Conservation (phyloP, 352 stramenopile species). For the Globisporangium iwayamae region DNA sequence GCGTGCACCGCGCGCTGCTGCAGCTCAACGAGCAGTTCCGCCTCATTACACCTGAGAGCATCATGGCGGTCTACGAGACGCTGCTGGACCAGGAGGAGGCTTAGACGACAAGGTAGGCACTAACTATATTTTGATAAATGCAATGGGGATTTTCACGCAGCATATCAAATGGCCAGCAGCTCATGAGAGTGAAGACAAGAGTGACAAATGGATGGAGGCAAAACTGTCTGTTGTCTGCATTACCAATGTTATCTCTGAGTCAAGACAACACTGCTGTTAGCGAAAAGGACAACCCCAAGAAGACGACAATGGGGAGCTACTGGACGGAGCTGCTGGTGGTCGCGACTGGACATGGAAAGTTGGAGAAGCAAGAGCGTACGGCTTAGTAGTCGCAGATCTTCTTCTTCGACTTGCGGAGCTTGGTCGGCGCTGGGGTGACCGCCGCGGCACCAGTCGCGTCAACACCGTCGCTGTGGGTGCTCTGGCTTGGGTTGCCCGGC, state of each 20-base stretch:
- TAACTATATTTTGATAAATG: slow-evolving; percentile 11
- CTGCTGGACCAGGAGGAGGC: slow-evolving; percentile 33
- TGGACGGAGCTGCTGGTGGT: background rate
- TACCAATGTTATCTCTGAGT: background rate
- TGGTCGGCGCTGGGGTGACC: slow-evolving; percentile 10
- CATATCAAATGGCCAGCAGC: background rate
- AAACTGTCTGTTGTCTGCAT: background rate
- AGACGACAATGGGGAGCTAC: background rate
- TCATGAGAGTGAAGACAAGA: background rate
- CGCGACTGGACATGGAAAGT: background rate
- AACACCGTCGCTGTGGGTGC: background rate
- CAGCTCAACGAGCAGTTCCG: slow-evolving; percentile 86
- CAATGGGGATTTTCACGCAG: slow-evolving; percentile 1
- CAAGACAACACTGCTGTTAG: background rate
- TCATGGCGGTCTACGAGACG: slow-evolving; percentile 82
- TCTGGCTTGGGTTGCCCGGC: background rate
- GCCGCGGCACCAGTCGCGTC: background rate
- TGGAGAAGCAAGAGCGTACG: background rate
- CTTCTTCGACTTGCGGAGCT: slow-evolving; percentile 8
- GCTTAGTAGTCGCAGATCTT: slow-evolving; percentile 20
- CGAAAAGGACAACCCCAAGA: background rate
- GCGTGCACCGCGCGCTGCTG: slow-evolving; percentile 88
- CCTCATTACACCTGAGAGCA: slow-evolving; percentile 90
- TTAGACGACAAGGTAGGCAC: background rate
- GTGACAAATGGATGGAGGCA: background rate